These are phyloP conservation scores for Phytophthora tentaculata DNA, from an alignment of 352 stramenopile genomes.

Conservation along the genomic window DNA sequence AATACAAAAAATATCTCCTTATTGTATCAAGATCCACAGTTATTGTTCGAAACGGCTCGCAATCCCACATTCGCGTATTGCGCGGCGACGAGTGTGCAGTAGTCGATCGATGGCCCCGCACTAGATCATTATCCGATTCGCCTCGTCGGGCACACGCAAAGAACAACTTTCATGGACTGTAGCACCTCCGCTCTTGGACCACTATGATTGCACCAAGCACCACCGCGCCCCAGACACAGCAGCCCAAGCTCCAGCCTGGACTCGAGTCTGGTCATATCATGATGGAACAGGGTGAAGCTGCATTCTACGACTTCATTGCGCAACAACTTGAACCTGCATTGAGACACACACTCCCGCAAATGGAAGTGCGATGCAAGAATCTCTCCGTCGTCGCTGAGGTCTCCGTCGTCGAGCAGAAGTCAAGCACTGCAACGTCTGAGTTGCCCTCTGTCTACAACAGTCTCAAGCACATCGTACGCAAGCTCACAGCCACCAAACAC, in stretches of 20 bases:
- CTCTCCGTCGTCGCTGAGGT: slow-evolving; percentile 43
- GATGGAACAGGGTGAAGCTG: slow-evolving; percentile 1
- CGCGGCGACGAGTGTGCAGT: slow-evolving; percentile 13
- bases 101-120: neutral
- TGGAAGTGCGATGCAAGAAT: slow-evolving; percentile 39
- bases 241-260: slow-evolving; percentile 9
- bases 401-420: slow-evolving; percentile 19
- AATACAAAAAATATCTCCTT: neutral
- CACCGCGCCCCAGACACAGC: neutral
- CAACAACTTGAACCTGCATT: slow-evolving; percentile 1
- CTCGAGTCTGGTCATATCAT: slow-evolving; percentile 2
- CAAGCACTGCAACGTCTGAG: slow-evolving; percentile 4
- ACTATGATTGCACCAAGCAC: slow-evolving; percentile 17
- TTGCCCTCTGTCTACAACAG: slow-evolving; percentile 44
- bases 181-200: neutral
- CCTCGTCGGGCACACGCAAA: neutral
- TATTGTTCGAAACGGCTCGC: neutral
- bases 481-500: slow-evolving; percentile 8
- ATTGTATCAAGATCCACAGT: neutral
- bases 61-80: slow-evolving; percentile 12
- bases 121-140: slow-evolving; percentile 17
- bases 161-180: slow-evolving; percentile 4
- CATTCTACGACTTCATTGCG: slow-evolving; percentile 1
- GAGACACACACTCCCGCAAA: neutral
- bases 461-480: slow-evolving; percentile 25